Conservation (phyloP, 306 rosid species). For the Quercus dentata region DNA sequence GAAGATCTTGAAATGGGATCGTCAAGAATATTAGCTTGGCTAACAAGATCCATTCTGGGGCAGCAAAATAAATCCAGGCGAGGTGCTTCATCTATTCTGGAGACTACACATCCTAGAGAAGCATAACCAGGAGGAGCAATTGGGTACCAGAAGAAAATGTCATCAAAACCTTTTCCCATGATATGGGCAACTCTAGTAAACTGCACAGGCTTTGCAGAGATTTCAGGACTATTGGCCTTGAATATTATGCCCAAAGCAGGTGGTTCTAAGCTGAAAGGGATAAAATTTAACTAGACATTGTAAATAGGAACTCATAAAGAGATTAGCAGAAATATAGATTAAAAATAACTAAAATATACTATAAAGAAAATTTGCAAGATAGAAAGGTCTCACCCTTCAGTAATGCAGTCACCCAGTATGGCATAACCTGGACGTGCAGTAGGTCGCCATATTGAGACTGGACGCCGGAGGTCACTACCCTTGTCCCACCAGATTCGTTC, state of each 20-base stretch:
- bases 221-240: slow-evolving; percentile 73
- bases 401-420: slow-evolving; percentile 85
- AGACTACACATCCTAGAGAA: slow-evolving; percentile 88
- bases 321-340: slow-evolving; percentile 1
- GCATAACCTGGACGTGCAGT: slow-evolving; percentile 71
- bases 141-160: slow-evolving; percentile 94
- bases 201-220: slow-evolving; percentile 89
- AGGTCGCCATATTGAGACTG: slow-evolving; percentile 97
- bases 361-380: slow-evolving; percentile 4
- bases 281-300: slow-evolving; percentile 22
- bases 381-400: slow-evolving; percentile 78
- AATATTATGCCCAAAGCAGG: slow-evolving; percentile 90
- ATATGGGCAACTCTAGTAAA: slow-evolving; percentile 89
- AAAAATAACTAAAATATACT: neutral
- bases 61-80: slow-evolving; percentile 64
- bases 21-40: slow-evolving; percentile 84
- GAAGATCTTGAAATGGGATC: slow-evolving; percentile 84
- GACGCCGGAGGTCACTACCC: slow-evolving; percentile 73
- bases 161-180: slow-evolving; percentile 77
- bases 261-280: slow-evolving; percentile 81
- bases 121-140: slow-evolving; percentile 98
- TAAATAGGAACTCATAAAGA: neutral
- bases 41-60: slow-evolving; percentile 97
- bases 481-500: slow-evolving; percentile 99
- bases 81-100: slow-evolving; percentile 81